Conservation (phyloP, 345 rosid species). For the Aquilaria yunnanensis region DNA sequence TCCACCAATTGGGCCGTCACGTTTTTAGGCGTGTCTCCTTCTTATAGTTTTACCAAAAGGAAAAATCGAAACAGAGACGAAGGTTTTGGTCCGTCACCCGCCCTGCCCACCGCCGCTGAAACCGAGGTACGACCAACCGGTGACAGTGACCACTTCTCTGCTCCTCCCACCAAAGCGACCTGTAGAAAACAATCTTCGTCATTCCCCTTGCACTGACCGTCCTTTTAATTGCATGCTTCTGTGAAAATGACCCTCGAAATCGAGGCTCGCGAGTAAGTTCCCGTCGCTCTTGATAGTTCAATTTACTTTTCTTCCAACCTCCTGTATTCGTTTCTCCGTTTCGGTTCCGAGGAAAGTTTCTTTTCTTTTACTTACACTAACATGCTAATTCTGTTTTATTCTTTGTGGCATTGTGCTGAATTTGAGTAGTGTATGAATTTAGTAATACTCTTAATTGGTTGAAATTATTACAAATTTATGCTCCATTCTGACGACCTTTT, state of each 20-base stretch:
- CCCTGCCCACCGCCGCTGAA: too few species aligned
- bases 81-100: too few species aligned
- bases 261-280: conserved; percentile 92
- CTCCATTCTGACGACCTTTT: background rate
- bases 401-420: background rate
- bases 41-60: too few species aligned
- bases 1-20: too few species aligned
- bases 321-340: background rate
- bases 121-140: too few species aligned
- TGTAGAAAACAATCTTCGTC: too few species aligned
- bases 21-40: too few species aligned
- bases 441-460: background rate
- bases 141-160: too few species aligned
- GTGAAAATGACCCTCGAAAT: conserved; percentile 79
- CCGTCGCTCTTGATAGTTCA: background rate
- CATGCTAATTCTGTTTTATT: background rate
- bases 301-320: background rate
- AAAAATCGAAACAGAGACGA: too few species aligned
- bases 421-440: background rate
- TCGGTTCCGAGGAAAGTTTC: background rate
- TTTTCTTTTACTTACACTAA: background rate
- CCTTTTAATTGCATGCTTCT: background rate
- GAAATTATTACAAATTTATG: background rate
- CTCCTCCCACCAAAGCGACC: too few species aligned
- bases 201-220: background rate